Percentiles rank a stretch among this genome's conserved stretches.
Conservation (phyloP, 768 basidiomycete species). For the Trametes gibbosa region DNA sequence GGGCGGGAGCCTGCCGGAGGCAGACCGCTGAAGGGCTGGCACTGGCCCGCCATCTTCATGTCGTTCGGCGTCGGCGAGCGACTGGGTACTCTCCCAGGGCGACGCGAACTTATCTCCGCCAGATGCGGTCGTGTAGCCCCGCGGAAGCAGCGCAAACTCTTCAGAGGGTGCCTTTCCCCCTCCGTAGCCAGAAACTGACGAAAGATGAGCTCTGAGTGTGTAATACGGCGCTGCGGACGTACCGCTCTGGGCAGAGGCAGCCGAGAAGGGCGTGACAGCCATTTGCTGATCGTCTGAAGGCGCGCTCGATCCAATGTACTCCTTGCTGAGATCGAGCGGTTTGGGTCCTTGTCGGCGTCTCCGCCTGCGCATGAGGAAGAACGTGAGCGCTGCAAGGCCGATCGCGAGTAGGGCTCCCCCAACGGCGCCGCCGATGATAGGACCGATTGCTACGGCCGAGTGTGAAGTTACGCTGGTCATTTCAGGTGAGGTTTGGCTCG, state of each 20-base stretch:
- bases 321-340: slow-evolving; percentile 12
- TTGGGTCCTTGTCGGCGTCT: not conserved
- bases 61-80: not conserved
- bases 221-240: not conserved
- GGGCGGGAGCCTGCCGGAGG: slow-evolving; percentile 15
- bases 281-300: not conserved
- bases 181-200: slow-evolving; percentile 1
- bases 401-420: slow-evolving; percentile 1
- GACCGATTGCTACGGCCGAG: not conserved
- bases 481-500: too few relatives aligned
- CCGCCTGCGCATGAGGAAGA: slow-evolving; percentile 3
- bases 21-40: slow-evolving; percentile 6
- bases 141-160: slow-evolving; percentile 3
- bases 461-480: not conserved
- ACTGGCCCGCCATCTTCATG: slow-evolving; percentile 15
- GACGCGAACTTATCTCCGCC: not conserved
- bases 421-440: slow-evolving; percentile 10
- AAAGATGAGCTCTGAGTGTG: not conserved
- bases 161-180: not conserved
- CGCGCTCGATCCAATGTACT: not conserved
- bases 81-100: not conserved
- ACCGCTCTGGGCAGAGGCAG: not conserved
- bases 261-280: slow-evolving; percentile 12
- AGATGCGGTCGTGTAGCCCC: not conserved
- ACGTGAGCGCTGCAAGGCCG: not conserved